Percentiles rank a stretch among this genome's conserved stretches.
phyloP scores from a whole-genome alignment of 805 yeast genomes.

The Kodamaea leandrae region DNA sequence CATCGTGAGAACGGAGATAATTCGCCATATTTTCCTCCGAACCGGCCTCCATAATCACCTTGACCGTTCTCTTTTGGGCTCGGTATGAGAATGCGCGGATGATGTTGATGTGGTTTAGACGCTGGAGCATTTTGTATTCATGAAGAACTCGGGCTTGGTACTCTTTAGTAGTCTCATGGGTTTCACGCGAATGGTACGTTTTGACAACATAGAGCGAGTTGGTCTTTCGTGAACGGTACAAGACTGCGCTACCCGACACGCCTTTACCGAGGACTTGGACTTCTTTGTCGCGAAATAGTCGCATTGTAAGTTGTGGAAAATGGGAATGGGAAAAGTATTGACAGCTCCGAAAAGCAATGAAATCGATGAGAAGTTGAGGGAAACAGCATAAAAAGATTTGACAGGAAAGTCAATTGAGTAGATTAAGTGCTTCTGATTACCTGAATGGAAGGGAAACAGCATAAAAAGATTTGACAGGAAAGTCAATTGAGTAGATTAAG shows the following conservation, averaged over 20 bases:
- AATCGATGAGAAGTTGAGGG: no score
- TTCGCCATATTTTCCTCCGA: constrained; percentile 16
- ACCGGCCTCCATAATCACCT: constrained; percentile 35
- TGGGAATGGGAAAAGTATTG: background rate
- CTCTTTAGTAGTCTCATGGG: constrained; percentile 38
- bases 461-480: no score
- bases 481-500: no score
- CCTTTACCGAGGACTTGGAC: constrained; percentile 18
- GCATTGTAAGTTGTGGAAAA: background rate
- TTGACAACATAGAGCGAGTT: constrained; percentile 41
- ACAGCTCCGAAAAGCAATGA: background rate
- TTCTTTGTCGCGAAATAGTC: background rate
- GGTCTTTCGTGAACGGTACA: constrained; percentile 12
- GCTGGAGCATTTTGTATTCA: constrained; percentile 34
- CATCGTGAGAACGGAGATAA: constrained; percentile 8
- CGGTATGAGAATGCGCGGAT: constrained; percentile 33
- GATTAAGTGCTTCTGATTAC: no score
- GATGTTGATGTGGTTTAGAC: constrained; percentile 32
- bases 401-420: no score
- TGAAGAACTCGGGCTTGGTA: constrained; percentile 34
- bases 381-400: no score
- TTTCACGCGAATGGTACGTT: constrained; percentile 39
- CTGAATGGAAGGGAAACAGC: no score
- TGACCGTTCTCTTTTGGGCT: constrained; percentile 19
- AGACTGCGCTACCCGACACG: constrained; percentile 34